Evolutionary conservation across 176 grass and related monocot genomes (phyloP).

Genomic region (Themeda triandra): DNA sequence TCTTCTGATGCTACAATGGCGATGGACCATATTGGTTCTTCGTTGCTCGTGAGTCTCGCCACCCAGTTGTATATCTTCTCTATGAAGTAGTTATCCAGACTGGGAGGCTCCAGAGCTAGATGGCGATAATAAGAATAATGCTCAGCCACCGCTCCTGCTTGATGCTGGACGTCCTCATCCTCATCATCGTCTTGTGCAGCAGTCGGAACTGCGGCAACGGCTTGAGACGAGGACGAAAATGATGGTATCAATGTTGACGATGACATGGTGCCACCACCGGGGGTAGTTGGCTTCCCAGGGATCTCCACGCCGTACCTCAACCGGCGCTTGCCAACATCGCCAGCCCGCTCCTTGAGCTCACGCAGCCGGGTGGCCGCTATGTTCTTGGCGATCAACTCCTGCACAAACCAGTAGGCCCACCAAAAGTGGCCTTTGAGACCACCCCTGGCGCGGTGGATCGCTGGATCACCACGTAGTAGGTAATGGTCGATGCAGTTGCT

Average conservation of each 20-base stretch:
- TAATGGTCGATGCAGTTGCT: constrained; percentile 14
- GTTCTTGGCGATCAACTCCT: not conserved
- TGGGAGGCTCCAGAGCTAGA: too few species aligned
- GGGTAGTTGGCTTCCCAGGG: not conserved
- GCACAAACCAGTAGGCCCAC: too few species aligned
- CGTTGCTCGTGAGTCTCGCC: not conserved
- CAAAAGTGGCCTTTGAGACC: too few species aligned
- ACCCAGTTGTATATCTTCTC: not conserved
- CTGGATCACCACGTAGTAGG: not conserved
- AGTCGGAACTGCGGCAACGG: not conserved
- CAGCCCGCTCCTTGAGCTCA: not conserved
- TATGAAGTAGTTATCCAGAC: not conserved
- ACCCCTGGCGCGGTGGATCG: not conserved
- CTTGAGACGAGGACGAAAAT: too few species aligned
- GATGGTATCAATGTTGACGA: not conserved
- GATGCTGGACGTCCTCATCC: not conserved
- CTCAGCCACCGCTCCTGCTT: not conserved
- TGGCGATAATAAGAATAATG: not conserved
- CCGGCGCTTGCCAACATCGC: not conserved
- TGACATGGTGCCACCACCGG: too few species aligned
- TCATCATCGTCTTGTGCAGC: not conserved
- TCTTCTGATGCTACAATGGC: not conserved
- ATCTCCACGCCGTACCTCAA: constrained; percentile 8
- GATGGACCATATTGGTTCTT: not conserved
- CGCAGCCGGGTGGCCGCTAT: not conserved